Base-by-base conservation (phyloP, 2,329 filamentous ascomycete genomes). In the Alternaria longipes region DNA sequence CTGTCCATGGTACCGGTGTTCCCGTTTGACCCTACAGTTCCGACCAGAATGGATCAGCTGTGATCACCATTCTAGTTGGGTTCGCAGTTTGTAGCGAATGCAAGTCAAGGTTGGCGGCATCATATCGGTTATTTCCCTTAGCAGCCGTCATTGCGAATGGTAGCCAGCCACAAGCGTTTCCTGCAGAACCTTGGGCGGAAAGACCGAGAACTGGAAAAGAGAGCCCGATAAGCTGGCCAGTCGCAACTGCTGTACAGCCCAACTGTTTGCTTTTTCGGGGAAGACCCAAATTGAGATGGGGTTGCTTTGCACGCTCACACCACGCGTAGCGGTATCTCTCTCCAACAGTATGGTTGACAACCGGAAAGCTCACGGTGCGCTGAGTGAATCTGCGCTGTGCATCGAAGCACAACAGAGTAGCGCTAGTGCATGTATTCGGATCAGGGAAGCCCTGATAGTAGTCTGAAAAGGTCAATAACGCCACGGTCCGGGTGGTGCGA, bases 301-400 rank as follows among this genome's bases (percentile, higher is more conserved):
- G 38, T 61, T 60, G 47, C 56, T 22, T 51, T 62, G 66, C 63
- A 62, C 65, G 65, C 66, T 66, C 59, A 54, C 45, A 55, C 68
- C 74, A 76, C 74, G 72, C 75, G 72, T 70, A 57, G 58, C 56
- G 55, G 63, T 65, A 70, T 66, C 66, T 54, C 60, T 58, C 59
- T 36, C 63, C 50, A 58, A 41, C 59, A 63, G 68, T 59, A 28
- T 63, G 57, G 56, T 55, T 28, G 16, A 58, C 49, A 30, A 50
- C 50, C 49, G 38, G 38, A 51, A 38, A 20, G 50, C 18, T 50
- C 59, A 59, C 42, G 56, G 56, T 47, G 59, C 50, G 55, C 50
- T 45, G 44, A 42, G 44, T 44, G 36, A 5, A 38, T 32, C 30
- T 54, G 55, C 59, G 30, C 44, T 24, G 20, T 36, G 50, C 16